A percentile compares a stretch with the other conserved stretches of the same genome.
phyloP scores from a whole-genome alignment of 805 yeast species.

The Lipomyces oligophaga region DNA sequence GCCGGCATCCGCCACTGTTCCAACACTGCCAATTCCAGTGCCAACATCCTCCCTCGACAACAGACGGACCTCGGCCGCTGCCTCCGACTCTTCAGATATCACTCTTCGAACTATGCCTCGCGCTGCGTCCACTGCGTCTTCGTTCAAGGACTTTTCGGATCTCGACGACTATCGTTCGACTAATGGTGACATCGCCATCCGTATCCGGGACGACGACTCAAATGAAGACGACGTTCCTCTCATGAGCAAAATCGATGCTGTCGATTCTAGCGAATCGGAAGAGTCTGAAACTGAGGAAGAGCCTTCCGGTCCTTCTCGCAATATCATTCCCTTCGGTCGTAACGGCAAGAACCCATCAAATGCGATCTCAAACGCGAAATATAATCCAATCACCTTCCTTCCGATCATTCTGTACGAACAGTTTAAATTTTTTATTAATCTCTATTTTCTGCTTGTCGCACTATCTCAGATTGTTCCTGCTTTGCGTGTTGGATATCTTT shows the following conservation, averaged over 20 bases:
- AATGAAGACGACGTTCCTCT: slow-evolving; percentile 28
- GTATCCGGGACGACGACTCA: slow-evolving; percentile 25
- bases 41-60: background rate
- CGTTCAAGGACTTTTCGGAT: slow-evolving; percentile 26
- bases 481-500: slow-evolving; percentile 85
- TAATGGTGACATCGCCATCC: slow-evolving; percentile 24
- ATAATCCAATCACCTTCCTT: slow-evolving; percentile 78
- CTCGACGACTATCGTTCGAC: slow-evolving; percentile 19
- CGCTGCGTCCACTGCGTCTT: slow-evolving; percentile 10
- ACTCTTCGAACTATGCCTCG: slow-evolving; percentile 26
- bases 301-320: slow-evolving; percentile 23
- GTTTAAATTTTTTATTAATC: slow-evolving; percentile 92
- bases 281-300: slow-evolving; percentile 20
- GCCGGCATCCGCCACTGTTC: slow-evolving; percentile 5
- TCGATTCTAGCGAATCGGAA: slow-evolving; percentile 12
- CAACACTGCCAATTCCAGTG: slow-evolving; percentile 4
- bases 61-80: slow-evolving; percentile 22
- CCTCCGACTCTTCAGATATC: slow-evolving; percentile 26
- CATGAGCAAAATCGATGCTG: slow-evolving; percentile 25
- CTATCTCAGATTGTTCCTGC: slow-evolving; percentile 88
- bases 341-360: slow-evolving; percentile 49
- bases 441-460: slow-evolving; percentile 89
- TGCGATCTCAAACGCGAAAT: slow-evolving; percentile 90
- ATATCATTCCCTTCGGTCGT: slow-evolving; percentile 20
- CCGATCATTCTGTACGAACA: slow-evolving; percentile 92